Base-by-base conservation (phyloP, 495 filamentous ascomycete genomes). In the Letharia lupina region DNA sequence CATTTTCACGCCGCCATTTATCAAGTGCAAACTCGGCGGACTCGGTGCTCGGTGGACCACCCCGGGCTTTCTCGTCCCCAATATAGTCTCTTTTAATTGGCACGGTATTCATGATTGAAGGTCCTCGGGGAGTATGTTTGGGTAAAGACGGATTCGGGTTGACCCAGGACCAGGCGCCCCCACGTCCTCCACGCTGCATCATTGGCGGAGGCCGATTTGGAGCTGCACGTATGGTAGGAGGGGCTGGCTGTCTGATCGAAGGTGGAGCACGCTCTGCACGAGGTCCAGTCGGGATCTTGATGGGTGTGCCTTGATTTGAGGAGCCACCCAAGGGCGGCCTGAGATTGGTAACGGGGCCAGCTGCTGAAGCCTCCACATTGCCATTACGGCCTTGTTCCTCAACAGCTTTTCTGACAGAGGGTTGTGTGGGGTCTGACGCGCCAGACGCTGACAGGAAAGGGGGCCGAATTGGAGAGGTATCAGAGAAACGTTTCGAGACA, bases 271-370 rank as follows among this genome's bases (percentile, higher is more conserved):
- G 69, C 56, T 68, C 71, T 52, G 71, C 71, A 37, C 71, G 66
- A 45, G 71, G 71, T 10, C 71, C 71, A 31, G 71, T 73, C 28
- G 71, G 71, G 59, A 73, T 70, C 50, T 67, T 73, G 20, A 70
- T 52, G 5, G 67, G 67, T 33, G 71, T 69, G 44, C 58, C 57
- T 62, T 71, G 63, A 35, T 50, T 63, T 35, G 61, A 35, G 16
- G 60, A 37, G n/a, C 67, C 59, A 62, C 64, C 48, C 23, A 54
- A 23, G 12, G 65, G 59, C 48, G 65, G 61, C 48, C 62, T 67
- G 28, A 65, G 58, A 33, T 52, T 47, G 2, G 41, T 56, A 20
- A 44, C 39, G 37, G 64, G 41, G n/a, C 64, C 57, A 23, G 41
- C 57, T 61, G 54, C 37, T 23, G 45, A 48, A 44, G 69, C 48